These are phyloP conservation scores for Malassezia pachydermatis DNA, from an alignment of 1,284 basidiomycete genomes.

Conservation along the genomic window DNA sequence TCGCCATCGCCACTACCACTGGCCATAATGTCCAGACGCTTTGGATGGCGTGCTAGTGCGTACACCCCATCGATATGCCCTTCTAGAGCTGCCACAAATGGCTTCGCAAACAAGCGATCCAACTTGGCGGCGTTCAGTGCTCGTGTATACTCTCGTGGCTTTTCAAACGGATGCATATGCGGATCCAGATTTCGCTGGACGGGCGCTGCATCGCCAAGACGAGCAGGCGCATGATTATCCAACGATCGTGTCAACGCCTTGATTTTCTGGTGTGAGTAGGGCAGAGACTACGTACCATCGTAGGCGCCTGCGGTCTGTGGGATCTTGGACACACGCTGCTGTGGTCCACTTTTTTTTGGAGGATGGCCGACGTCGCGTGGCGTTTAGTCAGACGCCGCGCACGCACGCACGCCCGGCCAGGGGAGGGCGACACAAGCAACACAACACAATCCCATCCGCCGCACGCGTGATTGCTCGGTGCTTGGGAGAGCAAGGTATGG, in stretches of 20 bases:
- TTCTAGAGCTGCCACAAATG: conserved; percentile 79
- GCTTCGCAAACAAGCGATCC: conserved; percentile 92
- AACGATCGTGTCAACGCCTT: conserved; percentile 75
- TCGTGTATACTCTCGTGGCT: conserved; percentile 81
- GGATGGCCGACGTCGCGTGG: not conserved
- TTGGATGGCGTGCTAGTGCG: conserved; percentile 67
- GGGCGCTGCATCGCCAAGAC: conserved; percentile 67
- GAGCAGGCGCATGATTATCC: conserved; percentile 58
- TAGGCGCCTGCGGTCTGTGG: not conserved
- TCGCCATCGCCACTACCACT: conserved; percentile 93
- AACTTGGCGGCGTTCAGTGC: conserved; percentile 93
- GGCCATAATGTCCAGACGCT: conserved; percentile 68
- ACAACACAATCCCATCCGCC: not conserved
- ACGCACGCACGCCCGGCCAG: too few relatives aligned
- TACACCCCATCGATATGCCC: conserved; percentile 96
- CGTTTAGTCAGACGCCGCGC: conserved; percentile 2
- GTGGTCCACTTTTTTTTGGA: conserved; percentile 5
- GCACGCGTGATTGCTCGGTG: not conserved
- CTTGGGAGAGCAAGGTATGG: too few relatives aligned
- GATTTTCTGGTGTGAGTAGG: conserved; percentile 59
- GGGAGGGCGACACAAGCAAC: too few relatives aligned
- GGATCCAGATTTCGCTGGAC: conserved; percentile 85
- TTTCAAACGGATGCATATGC: conserved; percentile 82
- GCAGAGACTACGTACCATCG: conserved; percentile 10
- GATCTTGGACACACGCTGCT: not conserved